These are phyloP conservation scores for Penicillium rolfsii DNA, from an alignment of 2,329 filamentous ascomycete species.

Conservation along the genomic window DNA sequence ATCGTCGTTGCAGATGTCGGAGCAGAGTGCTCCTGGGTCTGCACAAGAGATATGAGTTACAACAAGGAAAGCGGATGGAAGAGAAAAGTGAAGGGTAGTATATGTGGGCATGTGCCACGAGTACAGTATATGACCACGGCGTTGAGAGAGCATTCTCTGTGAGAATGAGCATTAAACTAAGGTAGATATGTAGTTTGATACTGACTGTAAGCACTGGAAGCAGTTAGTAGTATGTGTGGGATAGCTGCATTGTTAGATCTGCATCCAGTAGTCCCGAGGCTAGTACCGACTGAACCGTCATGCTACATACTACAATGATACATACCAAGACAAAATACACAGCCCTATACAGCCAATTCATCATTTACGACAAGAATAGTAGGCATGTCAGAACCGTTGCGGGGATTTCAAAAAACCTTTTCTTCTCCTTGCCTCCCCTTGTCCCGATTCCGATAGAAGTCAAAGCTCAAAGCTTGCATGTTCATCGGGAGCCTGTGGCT, in stretches of 20 bases:
- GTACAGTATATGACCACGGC: background rate
- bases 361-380: background rate
- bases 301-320: background rate
- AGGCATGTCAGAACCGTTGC: background rate
- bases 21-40: slow-evolving; percentile 28
- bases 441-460: background rate
- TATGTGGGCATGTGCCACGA: background rate
- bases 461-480: background rate
- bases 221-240: background rate
- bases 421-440: background rate
- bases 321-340: background rate
- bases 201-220: background rate
- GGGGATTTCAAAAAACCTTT: background rate
- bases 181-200: background rate
- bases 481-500: background rate
- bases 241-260: background rate
- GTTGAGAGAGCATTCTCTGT: background rate
- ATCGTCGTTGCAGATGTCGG: slow-evolving; percentile 24
- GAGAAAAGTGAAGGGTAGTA: background rate
- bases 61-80: background rate
- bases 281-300: too few relatives aligned
- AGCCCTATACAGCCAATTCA: background rate
- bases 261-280: background rate
- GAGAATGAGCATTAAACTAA: background rate
- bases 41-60: background rate